Base-by-base conservation (phyloP, 345 rosid genomes). In the Aquilaria sinensis region DNA sequence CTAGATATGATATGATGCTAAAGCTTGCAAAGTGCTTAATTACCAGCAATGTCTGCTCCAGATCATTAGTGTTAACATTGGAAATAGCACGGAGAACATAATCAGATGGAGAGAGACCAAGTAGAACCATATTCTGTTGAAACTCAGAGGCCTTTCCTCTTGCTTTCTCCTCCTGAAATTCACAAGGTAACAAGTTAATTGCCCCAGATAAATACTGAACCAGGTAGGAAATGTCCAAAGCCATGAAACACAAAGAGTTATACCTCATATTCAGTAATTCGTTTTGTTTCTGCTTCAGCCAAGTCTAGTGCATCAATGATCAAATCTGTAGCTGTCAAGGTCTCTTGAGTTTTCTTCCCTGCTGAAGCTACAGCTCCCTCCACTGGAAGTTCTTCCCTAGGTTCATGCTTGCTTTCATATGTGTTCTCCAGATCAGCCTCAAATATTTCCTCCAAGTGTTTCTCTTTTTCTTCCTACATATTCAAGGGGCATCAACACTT, bases 341-440 rank as follows among this genome's bases (percentile, higher is more conserved):
- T 81, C 67, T 85, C 96, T 73, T 76, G 77, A 48, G 95, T 86
- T 72, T 77, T 90, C 84, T 88, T 86, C 61, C 95, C 95, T 14
- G 97, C 96, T 73, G 85, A 66, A 68, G 95, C 87, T 32, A 90
- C 85, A 62, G 85, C 91, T 67, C 99, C 99, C 81, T 94, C 99
- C 68, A 85, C 99, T 51, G 88, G 96, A 46, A 88, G 73, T 69
- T 86, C 95, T 74, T 88, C 96, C 72, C 72, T 77, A 2, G 83
- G 77, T 30, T 64, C 75, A 77, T 85, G 73, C 76, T 72, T 83
- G 77, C 75, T 80, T 58, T 83, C 97, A 56, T 61, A 72, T 70
- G 88, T 72, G 74, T 67, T 84, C 9, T 94, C 97, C 70, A 81
- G 68, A 76, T 90, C 97, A 72, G 94, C 74, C 80, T 90, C 97